Percentiles rank a stretch among this genome's conserved stretches.
Conservation (phyloP, 176 grass and related monocot genomes). For the Triticum timopheevii region DNA sequence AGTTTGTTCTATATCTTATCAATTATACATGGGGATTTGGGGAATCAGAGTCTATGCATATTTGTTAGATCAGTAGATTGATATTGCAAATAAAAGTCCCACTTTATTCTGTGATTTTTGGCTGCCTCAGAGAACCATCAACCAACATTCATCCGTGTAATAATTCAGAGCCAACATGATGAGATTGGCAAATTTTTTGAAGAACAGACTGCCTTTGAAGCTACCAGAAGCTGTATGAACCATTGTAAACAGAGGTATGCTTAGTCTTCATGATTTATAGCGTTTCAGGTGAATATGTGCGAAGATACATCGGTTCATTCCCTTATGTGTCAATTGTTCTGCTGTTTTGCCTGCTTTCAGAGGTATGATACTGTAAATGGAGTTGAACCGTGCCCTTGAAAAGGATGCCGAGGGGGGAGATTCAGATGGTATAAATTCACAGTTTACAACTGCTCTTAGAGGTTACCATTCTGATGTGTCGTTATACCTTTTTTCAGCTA, state of each 20-base stretch:
- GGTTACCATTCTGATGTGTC: slow-evolving; percentile 7
- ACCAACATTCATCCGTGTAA: neutral
- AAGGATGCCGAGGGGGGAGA: neutral
- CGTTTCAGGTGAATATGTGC: neutral
- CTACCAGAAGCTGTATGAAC: too few relatives aligned
- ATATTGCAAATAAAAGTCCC: neutral
- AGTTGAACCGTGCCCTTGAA: slow-evolving; percentile 21
- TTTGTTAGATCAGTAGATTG: neutral
- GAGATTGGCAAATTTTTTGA: too few relatives aligned
- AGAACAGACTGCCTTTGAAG: too few relatives aligned
- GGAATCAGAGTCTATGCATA: neutral
- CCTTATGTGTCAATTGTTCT: neutral
- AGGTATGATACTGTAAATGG: slow-evolving; percentile 90
- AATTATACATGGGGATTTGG: neutral
- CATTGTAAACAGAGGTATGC: slow-evolving; percentile 42
- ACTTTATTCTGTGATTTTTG: neutral
- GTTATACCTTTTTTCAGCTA: slow-evolving; percentile 38
- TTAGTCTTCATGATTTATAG: neutral
- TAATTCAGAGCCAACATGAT: slow-evolving; percentile 2
- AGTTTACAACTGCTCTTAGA: neutral
- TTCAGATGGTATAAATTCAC: slow-evolving; percentile 29
- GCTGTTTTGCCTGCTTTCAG: slow-evolving; percentile 28
- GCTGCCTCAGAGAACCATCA: neutral
- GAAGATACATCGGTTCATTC: neutral
- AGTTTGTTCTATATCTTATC: neutral